Evolutionary conservation across 495 filamentous ascomycete species (phyloP).

Genomic region (Annulohypoxylon bovei): DNA sequence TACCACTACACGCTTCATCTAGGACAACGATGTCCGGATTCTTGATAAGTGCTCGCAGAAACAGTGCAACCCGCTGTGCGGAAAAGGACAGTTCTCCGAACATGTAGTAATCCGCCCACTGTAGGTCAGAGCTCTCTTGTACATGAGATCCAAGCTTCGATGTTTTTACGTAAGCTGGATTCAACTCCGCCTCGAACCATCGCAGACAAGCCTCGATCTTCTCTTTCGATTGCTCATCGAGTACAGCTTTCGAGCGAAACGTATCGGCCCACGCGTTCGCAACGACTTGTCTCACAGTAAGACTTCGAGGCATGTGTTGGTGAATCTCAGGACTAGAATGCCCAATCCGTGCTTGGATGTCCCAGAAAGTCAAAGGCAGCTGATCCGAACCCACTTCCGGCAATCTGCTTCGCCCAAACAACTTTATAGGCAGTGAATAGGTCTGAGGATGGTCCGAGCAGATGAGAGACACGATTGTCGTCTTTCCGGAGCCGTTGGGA

Average conservation of each 20-base stretch:
- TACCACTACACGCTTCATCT: slow-evolving; percentile 92
- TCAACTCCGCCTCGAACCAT: slow-evolving; percentile 80
- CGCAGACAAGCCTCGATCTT: slow-evolving; percentile 72
- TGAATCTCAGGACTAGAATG: slow-evolving; percentile 95
- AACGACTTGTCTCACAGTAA: slow-evolving; percentile 77
- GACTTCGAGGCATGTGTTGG: slow-evolving; percentile 83
- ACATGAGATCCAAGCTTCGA: neutral
- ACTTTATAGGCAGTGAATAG: slow-evolving; percentile 84
- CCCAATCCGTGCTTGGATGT: slow-evolving; percentile 88
- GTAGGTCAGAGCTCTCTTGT: slow-evolving; percentile 46
- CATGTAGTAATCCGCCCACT: slow-evolving; percentile 73
- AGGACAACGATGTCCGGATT: slow-evolving; percentile 88
- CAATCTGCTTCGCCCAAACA: slow-evolving; percentile 84
- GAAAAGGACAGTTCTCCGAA: slow-evolving; percentile 82
- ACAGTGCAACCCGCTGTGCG: slow-evolving; percentile 84
- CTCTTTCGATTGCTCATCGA: slow-evolving; percentile 63
- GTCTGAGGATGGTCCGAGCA: slow-evolving; percentile 96
- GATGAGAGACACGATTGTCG: slow-evolving; percentile 89
- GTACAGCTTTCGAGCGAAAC: slow-evolving; percentile 72
- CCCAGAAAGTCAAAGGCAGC: slow-evolving; percentile 86
- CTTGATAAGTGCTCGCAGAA: slow-evolving; percentile 84
- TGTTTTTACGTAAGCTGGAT: slow-evolving; percentile 53
- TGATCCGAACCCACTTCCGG: slow-evolving; percentile 71
- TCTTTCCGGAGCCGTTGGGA: slow-evolving; percentile 91
- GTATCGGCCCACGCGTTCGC: slow-evolving; percentile 92